Evolutionary conservation across 345 rosid genomes (phyloP), one percentile per base, ranked within the genome.

Genomic region (Acer campestre): DNA sequence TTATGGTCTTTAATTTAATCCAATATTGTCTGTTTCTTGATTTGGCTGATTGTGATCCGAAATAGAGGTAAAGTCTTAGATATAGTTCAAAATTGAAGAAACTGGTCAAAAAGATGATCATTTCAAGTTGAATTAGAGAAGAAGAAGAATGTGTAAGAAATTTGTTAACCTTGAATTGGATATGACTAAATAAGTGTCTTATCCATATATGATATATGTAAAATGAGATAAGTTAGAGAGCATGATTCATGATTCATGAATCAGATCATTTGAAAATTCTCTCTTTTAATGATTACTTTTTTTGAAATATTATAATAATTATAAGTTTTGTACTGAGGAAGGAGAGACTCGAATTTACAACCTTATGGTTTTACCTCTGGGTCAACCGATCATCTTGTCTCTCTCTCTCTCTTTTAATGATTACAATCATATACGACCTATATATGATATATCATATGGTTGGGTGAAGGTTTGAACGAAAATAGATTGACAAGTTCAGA

Each of bases 31-130:
- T 67, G 35, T 31, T 42, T 53, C 46, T 25, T 25, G 48, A 63
- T 63, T 80, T 63, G 53, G 62, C 44, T 14, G 46, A 42, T 48
- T 71, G 59, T 58, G 29, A 74, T 64, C 29, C 68, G 56, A 35
- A 35, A 35, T 35, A 35, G 38, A 35, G 38, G 38, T 35, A 35
- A 35, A 35, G 38, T 35, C 38, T 35, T 35, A 35, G 38, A 35
- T 35, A 35, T 35, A 35, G 38, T 35, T 35, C 38, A 35, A 35
- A 35, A 35, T 35, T 4, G 38, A 35, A 35, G 38, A 35, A 35
- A 35, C 1, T 4, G 55, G 58, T 73, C 59, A 61, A 44, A 14
- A 62, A 0, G 10, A 44, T 17, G 4, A 61, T 61, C 44, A 61
- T 73, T 61, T 73, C 2, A n/a, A 5, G 16, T 44, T 44, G 68